Base-by-base conservation (phyloP, 768 basidiomycete species). In the Clavaria fumosa region DNA sequence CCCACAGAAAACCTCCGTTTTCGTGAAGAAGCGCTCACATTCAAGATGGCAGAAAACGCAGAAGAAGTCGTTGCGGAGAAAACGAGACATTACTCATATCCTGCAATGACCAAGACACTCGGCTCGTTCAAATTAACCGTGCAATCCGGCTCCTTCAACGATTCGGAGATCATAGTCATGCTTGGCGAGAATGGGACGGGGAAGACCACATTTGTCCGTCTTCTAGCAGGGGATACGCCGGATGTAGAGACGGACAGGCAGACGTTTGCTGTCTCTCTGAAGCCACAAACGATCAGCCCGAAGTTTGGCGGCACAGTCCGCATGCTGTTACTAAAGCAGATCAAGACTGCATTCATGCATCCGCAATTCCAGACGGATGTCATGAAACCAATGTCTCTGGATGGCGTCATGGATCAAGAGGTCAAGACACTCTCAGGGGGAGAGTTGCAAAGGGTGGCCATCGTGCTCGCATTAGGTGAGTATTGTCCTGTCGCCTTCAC, bases 301-400 rank as follows among this genome's bases (percentile, higher is more conserved):
- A 93, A 86, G 59, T 97, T 96, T 75, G 79, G 81, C 0, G 95
- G 95, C 45, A 82, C 79, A n/a, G 95, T 99, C 26, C 77, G 93
- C 50, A 83, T 86, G 83, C 63, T 99, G 43, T 61, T 99, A 41
- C 53, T 99, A 35, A 96, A 95, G 64, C 76, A 81, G 59, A 95
- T 97, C 63, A 91, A 93, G 61, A 67, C 72, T 15, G 75, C 89
- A 21, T 96, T 95, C 62, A 93, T 97, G 90, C 90, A 95, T 56
- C 82, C 91, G n/a, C 95, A 97, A 59, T 99, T 99, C 80, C 85
- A 93, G 58, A 84, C 83, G 28, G 95, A 97, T 53, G 95, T 97
- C 31, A 61, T 97, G 44, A 97, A 97, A 62, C 93, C 93, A 18
- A 96, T 99, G 93, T 85, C 62, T 54, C 57, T 99, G 50, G 95